Evolutionary conservation across 108 stramenopile species (phyloP).

Genomic region (Asterionellopsis glacialis): DNA sequence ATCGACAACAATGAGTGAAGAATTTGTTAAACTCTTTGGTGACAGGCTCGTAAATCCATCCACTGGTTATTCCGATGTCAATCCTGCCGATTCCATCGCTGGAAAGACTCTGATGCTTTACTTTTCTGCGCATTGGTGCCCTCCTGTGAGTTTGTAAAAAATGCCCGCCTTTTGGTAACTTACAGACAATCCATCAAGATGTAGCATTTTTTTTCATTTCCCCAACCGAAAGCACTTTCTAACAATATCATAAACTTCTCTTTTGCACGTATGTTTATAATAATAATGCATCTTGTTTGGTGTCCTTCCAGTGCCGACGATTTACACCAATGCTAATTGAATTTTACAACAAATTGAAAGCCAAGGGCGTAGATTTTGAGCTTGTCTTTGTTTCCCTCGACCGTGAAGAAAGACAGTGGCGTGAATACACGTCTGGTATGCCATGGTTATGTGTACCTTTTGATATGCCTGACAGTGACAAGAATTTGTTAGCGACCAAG

Average conservation of each 20-base stretch:
- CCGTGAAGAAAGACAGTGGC: constrained; percentile 36
- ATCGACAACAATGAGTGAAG: too few relatives aligned
- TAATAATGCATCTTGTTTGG: constrained; percentile 33
- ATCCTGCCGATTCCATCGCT: too few relatives aligned
- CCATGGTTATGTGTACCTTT: constrained; percentile 58
- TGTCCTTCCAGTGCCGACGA: constrained; percentile 7
- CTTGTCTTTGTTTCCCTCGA: constrained; percentile 71
- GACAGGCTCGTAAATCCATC: too few relatives aligned
- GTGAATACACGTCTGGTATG: constrained; percentile 50
- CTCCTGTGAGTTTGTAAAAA: too few relatives aligned
- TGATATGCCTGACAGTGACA: constrained; percentile 4
- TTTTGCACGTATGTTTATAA: not conserved
- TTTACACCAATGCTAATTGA: constrained; percentile 60
- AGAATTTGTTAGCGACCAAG: constrained; percentile 5
- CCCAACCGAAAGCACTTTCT: too few relatives aligned
- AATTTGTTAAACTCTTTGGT: too few relatives aligned
- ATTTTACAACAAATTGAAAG: constrained; percentile 45
- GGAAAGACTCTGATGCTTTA: constrained; percentile 19
- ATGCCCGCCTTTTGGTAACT: too few relatives aligned
- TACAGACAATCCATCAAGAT: too few relatives aligned
- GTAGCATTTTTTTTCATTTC: too few relatives aligned
- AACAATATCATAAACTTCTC: too few relatives aligned
- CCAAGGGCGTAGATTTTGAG: constrained; percentile 44
- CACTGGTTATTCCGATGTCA: too few relatives aligned
- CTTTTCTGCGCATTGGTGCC: constrained; percentile 60